Evolutionary conservation across 345 rosid genomes (phyloP).

Genomic region (Cochlearia excelsa): DNA sequence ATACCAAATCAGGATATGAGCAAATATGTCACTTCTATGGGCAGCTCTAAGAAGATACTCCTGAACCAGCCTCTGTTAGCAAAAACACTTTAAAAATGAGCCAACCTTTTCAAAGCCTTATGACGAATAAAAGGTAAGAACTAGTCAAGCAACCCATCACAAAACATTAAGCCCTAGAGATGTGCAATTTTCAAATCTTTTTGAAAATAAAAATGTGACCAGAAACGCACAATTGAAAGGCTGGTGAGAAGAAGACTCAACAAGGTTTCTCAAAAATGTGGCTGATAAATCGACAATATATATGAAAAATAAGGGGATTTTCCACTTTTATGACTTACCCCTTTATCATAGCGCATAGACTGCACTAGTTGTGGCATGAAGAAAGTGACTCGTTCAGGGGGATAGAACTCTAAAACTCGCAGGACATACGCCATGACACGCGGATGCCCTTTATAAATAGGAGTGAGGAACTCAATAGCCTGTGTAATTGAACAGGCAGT

Average conservation of each 20-base stretch:
- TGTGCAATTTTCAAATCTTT: not conserved
- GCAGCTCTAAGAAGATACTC: slow-evolving; percentile 85
- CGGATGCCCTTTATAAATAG: slow-evolving; percentile 79
- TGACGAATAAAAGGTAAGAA: slow-evolving; percentile 1
- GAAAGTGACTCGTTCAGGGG: slow-evolving; percentile 85
- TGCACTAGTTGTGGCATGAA: slow-evolving; percentile 95
- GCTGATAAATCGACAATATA: not conserved
- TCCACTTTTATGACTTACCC: slow-evolving; percentile 41
- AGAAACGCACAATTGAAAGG: not conserved
- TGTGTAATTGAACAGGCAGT: slow-evolving; percentile 83
- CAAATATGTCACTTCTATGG: slow-evolving; percentile 80
- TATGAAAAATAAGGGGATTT: not conserved
- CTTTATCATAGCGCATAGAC: slow-evolving; percentile 73
- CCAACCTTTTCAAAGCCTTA: not conserved
- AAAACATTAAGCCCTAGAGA: not conserved
- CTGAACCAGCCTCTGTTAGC: slow-evolving; percentile 63
- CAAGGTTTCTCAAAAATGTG: not conserved
- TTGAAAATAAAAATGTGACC: not conserved
- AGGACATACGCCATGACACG: slow-evolving; percentile 95
- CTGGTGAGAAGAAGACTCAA: not conserved
- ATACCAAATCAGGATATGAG: slow-evolving; percentile 87
- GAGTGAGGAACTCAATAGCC: slow-evolving; percentile 78
- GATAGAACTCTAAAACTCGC: slow-evolving; percentile 85
- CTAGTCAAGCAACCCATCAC: not conserved
- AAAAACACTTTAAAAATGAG: slow-evolving; percentile 8